Evolutionary conservation across 176 grass and related monocot species (phyloP).

Genomic region (Juncus effusus): DNA sequence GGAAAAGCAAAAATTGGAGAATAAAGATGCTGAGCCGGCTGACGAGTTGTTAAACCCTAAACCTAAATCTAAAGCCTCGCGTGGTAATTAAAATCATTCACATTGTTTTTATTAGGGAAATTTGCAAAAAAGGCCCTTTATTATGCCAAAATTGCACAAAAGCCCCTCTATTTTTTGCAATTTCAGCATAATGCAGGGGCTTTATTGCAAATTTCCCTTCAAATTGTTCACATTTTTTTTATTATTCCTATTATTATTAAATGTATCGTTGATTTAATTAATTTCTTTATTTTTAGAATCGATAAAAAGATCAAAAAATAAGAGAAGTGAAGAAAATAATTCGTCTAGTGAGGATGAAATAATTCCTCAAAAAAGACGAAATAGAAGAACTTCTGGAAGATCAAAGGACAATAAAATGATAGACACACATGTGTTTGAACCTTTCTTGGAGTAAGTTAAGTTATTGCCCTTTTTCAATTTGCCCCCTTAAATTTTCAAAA

Average conservation of each 20-base stretch:
- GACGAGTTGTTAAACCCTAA: no score
- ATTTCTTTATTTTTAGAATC: conserved; percentile 39
- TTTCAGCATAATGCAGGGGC: no score
- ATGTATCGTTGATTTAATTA: conserved; percentile 1
- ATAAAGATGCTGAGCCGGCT: neutral
- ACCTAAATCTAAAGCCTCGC: no score
- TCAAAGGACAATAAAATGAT: conserved; percentile 50
- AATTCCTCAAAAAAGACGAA: conserved; percentile 29
- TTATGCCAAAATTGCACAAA: no score
- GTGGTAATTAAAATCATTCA: no score
- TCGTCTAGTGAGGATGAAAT: neutral
- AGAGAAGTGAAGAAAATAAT: conserved; percentile 20
- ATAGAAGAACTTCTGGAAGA: conserved; percentile 29
- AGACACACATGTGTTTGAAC: conserved; percentile 60
- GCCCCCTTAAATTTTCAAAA: neutral
- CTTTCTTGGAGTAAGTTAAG: conserved; percentile 74
- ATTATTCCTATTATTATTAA: no score
- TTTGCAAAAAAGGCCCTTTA: no score
- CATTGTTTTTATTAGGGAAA: no score
- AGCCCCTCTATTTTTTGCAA: no score
- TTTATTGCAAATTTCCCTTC: no score
- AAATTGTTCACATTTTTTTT: no score
- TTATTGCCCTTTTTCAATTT: neutral
- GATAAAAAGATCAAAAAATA: conserved; percentile 35
- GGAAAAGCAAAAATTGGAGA: conserved; percentile 6